These are phyloP conservation scores for Tarenaya hassleriana DNA, from an alignment of 345 rosid genomes.

Conservation along the genomic window DNA sequence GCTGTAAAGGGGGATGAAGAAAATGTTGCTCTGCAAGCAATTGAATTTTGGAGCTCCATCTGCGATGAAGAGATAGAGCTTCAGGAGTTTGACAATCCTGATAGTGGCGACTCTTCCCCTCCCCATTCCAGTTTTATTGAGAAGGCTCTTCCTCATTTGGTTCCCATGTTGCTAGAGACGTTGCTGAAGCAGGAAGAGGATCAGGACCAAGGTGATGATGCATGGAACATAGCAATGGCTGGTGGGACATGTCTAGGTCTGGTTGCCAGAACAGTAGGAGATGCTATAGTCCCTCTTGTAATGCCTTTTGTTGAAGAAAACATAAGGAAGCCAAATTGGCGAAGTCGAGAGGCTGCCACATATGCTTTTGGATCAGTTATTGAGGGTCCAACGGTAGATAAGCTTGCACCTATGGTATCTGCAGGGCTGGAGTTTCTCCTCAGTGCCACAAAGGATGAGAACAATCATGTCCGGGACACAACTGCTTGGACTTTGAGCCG, in stretches of 20 bases:
- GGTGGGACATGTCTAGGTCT: conserved; percentile 97
- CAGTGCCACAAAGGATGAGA: conserved; percentile 67
- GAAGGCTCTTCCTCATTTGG: conserved; percentile 72
- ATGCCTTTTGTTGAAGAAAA: conserved; percentile 87
- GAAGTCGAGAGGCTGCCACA: conserved; percentile 85
- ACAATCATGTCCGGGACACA: conserved; percentile 90
- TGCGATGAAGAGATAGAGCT: conserved; percentile 96
- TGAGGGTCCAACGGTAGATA: conserved; percentile 77
- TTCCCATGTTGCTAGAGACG: conserved; percentile 78
- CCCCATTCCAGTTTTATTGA: conserved; percentile 63
- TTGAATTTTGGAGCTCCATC: conserved; percentile 97
- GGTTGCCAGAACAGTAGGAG: conserved; percentile 91
- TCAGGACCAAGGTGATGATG: conserved; percentile 81
- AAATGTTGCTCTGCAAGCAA: conserved; percentile 86
- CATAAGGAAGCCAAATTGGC: conserved; percentile 73
- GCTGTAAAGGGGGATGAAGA: conserved; percentile 87
- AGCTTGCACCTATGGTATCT: conserved; percentile 71
- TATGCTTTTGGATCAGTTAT: conserved; percentile 91
- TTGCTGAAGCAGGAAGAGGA: conserved; percentile 91
- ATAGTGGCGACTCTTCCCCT: conserved; percentile 57
- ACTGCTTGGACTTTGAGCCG: conserved; percentile 96
- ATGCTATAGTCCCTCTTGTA: conserved; percentile 77
- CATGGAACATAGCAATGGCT: conserved; percentile 95
- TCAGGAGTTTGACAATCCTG: conserved; percentile 63
- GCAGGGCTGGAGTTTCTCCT: conserved; percentile 78